Conservation (phyloP, 345 rosid species). For the Gossypium turneri region DNA sequence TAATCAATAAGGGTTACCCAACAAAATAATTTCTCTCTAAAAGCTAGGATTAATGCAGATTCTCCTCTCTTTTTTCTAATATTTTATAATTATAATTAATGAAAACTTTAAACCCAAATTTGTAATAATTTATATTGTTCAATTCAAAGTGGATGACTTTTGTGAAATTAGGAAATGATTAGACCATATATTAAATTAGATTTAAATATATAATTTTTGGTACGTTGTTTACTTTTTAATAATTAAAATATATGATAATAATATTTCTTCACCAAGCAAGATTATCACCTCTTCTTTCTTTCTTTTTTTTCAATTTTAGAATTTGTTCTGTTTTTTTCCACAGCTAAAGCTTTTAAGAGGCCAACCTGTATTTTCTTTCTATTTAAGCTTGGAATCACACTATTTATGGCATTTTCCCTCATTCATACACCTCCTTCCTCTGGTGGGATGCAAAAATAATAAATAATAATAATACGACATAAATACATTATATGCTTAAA, state of each 20-base stretch:
- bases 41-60: too few relatives aligned
- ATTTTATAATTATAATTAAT: too few relatives aligned
- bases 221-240: background rate
- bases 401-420: constrained; percentile 20
- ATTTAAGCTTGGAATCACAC: constrained; percentile 37
- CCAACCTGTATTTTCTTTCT: constrained; percentile 39
- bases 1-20: too few relatives aligned
- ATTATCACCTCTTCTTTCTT: background rate
- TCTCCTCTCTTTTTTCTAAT: too few relatives aligned
- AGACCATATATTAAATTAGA: background rate
- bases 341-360: constrained; percentile 27
- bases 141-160: constrained; percentile 5
- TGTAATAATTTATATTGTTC: background rate
- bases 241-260: background rate
- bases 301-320: constrained; percentile 11
- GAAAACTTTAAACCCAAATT: too few relatives aligned
- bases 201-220: background rate
- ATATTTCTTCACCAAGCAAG: background rate
- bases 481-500: too few relatives aligned
- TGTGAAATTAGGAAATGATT: background rate
- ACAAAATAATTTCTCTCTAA: too few relatives aligned
- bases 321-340: background rate
- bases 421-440: constrained; percentile 3
- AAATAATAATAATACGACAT: too few relatives aligned
- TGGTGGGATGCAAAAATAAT: too few relatives aligned